phyloP scores from a whole-genome alignment of 306 rosid species.

The Arachis stenosperma region DNA sequence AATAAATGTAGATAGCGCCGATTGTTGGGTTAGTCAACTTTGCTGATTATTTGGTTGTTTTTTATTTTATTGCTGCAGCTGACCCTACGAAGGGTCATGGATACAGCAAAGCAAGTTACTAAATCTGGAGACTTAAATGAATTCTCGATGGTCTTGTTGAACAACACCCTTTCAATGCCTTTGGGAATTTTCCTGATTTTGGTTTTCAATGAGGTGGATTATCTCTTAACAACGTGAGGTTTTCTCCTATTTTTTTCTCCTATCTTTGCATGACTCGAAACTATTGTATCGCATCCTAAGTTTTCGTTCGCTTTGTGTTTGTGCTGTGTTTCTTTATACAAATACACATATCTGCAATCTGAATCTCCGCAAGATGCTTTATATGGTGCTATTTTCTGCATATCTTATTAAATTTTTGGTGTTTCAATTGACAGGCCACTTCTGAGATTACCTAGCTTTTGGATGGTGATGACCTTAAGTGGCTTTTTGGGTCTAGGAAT shows the following conservation, averaged over 20 bases:
- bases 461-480: constrained; percentile 90
- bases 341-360: constrained; percentile 25
- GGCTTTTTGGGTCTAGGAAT: constrained; percentile 94
- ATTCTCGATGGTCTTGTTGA: constrained; percentile 97
- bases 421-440: constrained; percentile 78
- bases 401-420: constrained; percentile 27
- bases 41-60: constrained; percentile 41
- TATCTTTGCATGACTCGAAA: constrained; percentile 19
- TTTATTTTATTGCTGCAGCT: constrained; percentile 61
- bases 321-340: constrained; percentile 26
- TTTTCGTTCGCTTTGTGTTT: constrained; percentile 15
- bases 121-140: constrained; percentile 93
- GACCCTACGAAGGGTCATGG: constrained; percentile 90
- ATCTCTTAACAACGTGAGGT: constrained; percentile 86
- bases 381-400: neutral
- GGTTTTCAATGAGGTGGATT: constrained; percentile 89
- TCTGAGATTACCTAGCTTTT: constrained; percentile 82
- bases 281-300: constrained; percentile 12
- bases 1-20: constrained; percentile 22
- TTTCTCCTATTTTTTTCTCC: constrained; percentile 22
- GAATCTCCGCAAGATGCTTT: constrained; percentile 25
- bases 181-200: constrained; percentile 75
- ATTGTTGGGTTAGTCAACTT: constrained; percentile 27
- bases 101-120: constrained; percentile 86
- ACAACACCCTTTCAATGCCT: constrained; percentile 92